phyloP scores from a whole-genome alignment of 164 flowering plant genomes.

The Vitis riparia region DNA sequence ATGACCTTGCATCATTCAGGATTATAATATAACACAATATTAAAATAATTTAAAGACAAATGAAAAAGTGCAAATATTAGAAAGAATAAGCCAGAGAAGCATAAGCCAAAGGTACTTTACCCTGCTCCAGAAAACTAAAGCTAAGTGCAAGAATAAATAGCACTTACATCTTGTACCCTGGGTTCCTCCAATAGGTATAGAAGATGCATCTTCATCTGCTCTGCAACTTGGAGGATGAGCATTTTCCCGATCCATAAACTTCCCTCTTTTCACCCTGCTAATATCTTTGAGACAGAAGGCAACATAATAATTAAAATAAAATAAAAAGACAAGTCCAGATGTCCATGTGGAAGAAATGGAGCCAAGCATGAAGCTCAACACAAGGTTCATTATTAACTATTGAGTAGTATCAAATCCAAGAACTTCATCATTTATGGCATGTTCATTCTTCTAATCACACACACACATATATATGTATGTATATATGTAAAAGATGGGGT shows the following conservation, averaged over 20 bases:
- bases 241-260: slow-evolving; percentile 21
- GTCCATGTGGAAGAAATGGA: no score
- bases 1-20: background rate
- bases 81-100: background rate
- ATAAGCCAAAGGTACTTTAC: background rate
- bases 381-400: no score
- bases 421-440: no score
- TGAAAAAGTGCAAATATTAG: background rate
- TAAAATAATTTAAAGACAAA: background rate
- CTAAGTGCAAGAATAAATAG: background rate
- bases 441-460: no score
- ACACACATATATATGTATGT: no score
- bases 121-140: background rate
- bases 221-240: slow-evolving; percentile 11
- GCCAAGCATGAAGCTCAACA: no score
- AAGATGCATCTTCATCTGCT: slow-evolving; percentile 19
- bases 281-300: slow-evolving; percentile 19
- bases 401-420: no score
- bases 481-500: no score
- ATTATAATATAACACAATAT: background rate
- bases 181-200: slow-evolving; percentile 11
- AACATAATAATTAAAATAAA: no score
- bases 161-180: slow-evolving; percentile 25
- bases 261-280: slow-evolving; percentile 28
- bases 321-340: no score